Conservation (phyloP, 257 asterid genomes). For the Lycium ferocissimum region DNA sequence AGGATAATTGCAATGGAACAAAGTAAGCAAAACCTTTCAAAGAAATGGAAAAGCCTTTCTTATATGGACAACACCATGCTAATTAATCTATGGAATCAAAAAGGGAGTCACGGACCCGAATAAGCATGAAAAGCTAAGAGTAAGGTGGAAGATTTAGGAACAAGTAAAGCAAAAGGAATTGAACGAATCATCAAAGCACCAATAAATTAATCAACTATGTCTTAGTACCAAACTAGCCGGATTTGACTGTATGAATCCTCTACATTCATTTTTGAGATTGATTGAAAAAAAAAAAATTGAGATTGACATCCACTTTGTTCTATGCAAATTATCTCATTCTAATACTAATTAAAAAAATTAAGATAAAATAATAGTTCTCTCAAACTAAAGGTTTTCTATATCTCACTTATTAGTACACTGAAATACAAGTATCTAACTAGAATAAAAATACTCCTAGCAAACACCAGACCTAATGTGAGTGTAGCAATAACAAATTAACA, state of each 20-base stretch:
- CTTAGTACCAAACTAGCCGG: not conserved
- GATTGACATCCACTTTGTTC: no score
- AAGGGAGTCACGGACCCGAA: not conserved
- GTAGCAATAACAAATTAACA: not conserved
- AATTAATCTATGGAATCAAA: not conserved
- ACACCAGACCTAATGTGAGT: not conserved
- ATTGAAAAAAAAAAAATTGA: no score
- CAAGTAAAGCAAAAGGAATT: not conserved
- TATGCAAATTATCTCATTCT: no score
- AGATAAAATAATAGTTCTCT: no score
- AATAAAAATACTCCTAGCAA: not conserved
- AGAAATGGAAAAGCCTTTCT: not conserved
- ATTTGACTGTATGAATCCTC: no score
- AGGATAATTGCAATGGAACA: not conserved
- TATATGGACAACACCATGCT: not conserved
- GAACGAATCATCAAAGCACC: not conserved
- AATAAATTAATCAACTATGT: not conserved
- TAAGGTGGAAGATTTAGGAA: not conserved
- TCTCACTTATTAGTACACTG: no score
- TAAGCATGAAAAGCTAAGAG: not conserved
- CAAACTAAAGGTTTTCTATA: no score
- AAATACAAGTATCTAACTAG: no score
- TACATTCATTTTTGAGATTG: no score
- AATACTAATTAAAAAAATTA: no score
- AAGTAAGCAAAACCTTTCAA: not conserved